Conservation (phyloP, 2,329 filamentous ascomycete genomes). For the Aspergillus brasiliensis region DNA sequence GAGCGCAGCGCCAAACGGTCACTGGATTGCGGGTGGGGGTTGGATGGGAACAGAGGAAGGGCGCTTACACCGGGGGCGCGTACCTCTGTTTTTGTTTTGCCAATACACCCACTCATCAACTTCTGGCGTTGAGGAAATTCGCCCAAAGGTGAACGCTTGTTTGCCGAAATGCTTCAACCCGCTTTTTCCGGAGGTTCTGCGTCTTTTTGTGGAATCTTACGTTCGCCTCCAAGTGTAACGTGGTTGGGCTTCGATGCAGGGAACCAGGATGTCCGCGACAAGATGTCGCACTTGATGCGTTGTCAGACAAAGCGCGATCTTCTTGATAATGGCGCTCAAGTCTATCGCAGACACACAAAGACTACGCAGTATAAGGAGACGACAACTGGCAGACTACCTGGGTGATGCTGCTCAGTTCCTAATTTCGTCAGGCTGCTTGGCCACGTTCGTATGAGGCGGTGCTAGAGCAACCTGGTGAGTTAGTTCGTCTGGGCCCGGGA, state of each 20-base stretch:
- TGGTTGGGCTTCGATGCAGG: slow-evolving; percentile 51
- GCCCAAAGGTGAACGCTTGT: slow-evolving; percentile 20
- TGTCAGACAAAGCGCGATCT: slow-evolving; percentile 39
- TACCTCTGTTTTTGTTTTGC: slow-evolving; percentile 34
- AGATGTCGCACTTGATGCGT: slow-evolving; percentile 44
- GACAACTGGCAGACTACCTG: slow-evolving; percentile 26
- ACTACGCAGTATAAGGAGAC: slow-evolving; percentile 27
- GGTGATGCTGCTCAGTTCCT: slow-evolving; percentile 14
- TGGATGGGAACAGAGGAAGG: slow-evolving; percentile 20
- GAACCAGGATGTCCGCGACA: slow-evolving; percentile 38
- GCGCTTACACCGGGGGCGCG: slow-evolving; percentile 29
- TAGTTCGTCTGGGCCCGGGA: slow-evolving; percentile 15
- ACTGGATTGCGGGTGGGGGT: slow-evolving; percentile 41
- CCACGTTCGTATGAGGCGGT: slow-evolving; percentile 34
- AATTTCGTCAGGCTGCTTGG: slow-evolving; percentile 25
- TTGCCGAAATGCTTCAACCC: slow-evolving; percentile 27
- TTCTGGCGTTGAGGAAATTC: slow-evolving; percentile 16
- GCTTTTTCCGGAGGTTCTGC: slow-evolving; percentile 29
- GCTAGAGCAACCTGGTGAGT: slow-evolving; percentile 24
- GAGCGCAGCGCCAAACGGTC: slow-evolving; percentile 46
- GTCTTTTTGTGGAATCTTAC: slow-evolving; percentile 38
- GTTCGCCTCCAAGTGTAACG: slow-evolving; percentile 38
- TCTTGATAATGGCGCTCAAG: slow-evolving; percentile 31
- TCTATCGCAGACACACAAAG: slow-evolving; percentile 31
- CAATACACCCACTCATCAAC: slow-evolving; percentile 11